These are phyloP conservation scores for Candida odintsovae DNA, from an alignment of 805 yeast genomes.

Conservation along the genomic window DNA sequence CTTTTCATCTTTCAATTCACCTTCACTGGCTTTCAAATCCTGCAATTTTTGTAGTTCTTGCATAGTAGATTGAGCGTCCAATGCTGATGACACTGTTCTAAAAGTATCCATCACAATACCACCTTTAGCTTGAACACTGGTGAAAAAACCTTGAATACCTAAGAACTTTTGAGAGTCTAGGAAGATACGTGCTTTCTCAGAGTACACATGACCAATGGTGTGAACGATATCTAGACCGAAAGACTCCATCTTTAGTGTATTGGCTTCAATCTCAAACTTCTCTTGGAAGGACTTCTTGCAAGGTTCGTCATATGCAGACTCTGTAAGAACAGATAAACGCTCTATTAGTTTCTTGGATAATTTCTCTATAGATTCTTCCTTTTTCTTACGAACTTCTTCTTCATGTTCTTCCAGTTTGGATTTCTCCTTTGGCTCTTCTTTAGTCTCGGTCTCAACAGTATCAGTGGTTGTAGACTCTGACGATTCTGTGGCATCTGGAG, in stretches of 20 bases:
- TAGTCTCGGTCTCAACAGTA: background rate
- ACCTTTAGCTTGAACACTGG: constrained; percentile 67
- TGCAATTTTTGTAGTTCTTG: constrained; percentile 66
- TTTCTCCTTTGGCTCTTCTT: constrained; percentile 32
- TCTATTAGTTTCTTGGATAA: constrained; percentile 54
- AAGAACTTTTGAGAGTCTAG: constrained; percentile 58
- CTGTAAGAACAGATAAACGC: constrained; percentile 49
- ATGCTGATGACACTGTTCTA: constrained; percentile 63
- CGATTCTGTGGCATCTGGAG: background rate
- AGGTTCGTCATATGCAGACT: constrained; percentile 57
- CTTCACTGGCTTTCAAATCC: constrained; percentile 36
- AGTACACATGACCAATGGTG: constrained; percentile 64
- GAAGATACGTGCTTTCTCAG: constrained; percentile 57
- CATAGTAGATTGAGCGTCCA: constrained; percentile 76
- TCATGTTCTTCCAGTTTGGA: constrained; percentile 57
- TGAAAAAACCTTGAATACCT: constrained; percentile 69
- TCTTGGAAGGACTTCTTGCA: constrained; percentile 57
- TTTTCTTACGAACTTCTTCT: constrained; percentile 66
- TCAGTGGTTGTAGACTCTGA: background rate
- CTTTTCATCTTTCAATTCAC: constrained; percentile 38
- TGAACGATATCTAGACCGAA: constrained; percentile 81
- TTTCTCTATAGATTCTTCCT: constrained; percentile 57
- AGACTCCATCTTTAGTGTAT: constrained; percentile 72
- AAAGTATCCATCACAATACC: constrained; percentile 68
- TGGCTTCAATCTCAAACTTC: constrained; percentile 77